Evolutionary conservation across 768 basidiomycete species (phyloP), one percentile per base, ranked within the genome.

Genomic region (Pholiota microspora): DNA sequence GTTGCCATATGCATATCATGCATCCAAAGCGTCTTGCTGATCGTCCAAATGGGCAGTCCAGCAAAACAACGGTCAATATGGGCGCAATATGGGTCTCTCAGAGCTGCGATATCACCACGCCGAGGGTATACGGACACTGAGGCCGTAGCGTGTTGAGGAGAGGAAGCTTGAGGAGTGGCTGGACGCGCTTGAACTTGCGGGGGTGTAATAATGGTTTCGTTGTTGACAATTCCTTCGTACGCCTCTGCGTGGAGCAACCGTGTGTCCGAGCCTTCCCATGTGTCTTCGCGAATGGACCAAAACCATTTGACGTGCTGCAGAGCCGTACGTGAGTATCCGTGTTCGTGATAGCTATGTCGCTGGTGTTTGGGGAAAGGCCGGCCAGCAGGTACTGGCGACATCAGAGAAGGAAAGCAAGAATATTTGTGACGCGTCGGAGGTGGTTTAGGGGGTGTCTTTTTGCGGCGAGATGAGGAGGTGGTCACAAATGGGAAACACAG

Each of bases 21-120:
- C 67, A 84, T 75, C 73, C 82, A 88, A n/a, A 88, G 59, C 35
- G 76, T 78, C 72, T 88, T 88, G 40, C 74, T 69, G 62, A 88
- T 81, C 16, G 86, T 88, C 81, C 85, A 87, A 45, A 82, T 64
- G 3, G 83, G 80, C 61, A 83, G 72, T 29, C 67, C 71, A 55
- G 76, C 76, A 60, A 88, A 85, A 58, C 71, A 81, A 9, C 80
- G 80, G 64, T 89, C 87, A 47, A 85, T 73, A 48, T 80, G 71
- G 55, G 71, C 74, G 46, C 76, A 76, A 61, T 80, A 81, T 2
- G 82, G 79, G 61, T 88, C 84, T 24, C 80, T 78, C 34, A 88
- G 67, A 2, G 83, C 75, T 0, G 73, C 65, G 23, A 89, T 67
- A 58, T 88, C 86, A 4, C 87, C 87, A 9, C 79, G 75, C 2